phyloP scores from a whole-genome alignment of 176 grass and related monocot genomes.

The Stipa capillata region DNA sequence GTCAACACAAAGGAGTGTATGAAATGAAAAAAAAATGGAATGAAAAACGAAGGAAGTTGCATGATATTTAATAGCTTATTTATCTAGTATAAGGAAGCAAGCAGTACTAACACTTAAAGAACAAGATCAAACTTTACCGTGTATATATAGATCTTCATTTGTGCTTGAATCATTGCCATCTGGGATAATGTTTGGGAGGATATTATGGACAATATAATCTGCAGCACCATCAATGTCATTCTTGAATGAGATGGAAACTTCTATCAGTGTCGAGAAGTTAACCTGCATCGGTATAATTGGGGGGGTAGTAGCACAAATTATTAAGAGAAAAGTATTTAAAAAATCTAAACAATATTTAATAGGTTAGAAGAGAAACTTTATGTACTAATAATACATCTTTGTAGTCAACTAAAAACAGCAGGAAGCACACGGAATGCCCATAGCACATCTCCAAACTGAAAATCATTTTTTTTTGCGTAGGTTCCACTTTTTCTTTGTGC shows the following conservation, averaged over 20 bases:
- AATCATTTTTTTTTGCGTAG: neutral
- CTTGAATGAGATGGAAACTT: slow-evolving; percentile 29
- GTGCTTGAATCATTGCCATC: neutral
- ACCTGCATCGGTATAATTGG: neutral
- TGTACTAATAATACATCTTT: neutral
- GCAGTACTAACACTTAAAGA: neutral
- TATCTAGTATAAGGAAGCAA: neutral
- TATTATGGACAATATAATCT: slow-evolving; percentile 16
- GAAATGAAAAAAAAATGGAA: neutral
- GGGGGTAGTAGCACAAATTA: neutral
- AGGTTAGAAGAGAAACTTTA: neutral
- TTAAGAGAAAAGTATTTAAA: too few species aligned
- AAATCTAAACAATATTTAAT: too few species aligned
- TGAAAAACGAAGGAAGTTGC: neutral
- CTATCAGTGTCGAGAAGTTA: slow-evolving; percentile 19
- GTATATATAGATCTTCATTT: neutral
- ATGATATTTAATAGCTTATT: neutral
- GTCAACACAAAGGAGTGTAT: neutral
- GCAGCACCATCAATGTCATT: slow-evolving; percentile 22
- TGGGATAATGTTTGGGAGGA: neutral
- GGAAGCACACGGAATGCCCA: neutral
- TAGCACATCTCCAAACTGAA: neutral
- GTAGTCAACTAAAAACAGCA: neutral
- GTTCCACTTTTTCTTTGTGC: too few species aligned
- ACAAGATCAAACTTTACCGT: slow-evolving; percentile 1